These are phyloP conservation scores for Odonthalia washingtoniensis DNA, from an alignment of 31 red algal genomes.

Conservation along the genomic window DNA sequence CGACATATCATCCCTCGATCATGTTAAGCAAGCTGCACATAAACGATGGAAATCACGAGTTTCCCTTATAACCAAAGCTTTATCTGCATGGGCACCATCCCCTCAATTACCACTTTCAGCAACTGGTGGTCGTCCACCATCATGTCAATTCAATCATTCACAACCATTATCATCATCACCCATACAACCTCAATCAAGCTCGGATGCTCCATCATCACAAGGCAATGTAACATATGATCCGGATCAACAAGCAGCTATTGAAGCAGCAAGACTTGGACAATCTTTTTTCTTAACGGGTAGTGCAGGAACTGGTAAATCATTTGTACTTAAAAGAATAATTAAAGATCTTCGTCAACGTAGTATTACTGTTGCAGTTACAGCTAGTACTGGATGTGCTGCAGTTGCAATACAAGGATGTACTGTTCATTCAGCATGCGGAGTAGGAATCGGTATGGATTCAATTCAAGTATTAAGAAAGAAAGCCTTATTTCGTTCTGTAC, in stretches of 20 bases:
- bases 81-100: not conserved
- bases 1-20: too few species aligned
- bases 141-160: not conserved
- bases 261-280: slow-evolving; percentile 39
- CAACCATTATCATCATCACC: not conserved
- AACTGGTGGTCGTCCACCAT: not conserved
- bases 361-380: slow-evolving; percentile 65
- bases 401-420: slow-evolving; percentile 59
- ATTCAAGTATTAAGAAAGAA: slow-evolving; percentile 13
- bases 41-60: not conserved
- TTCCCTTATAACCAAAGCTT: not conserved
- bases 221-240: slow-evolving; percentile 20
- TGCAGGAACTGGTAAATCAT: slow-evolving; percentile 72
- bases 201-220: not conserved
- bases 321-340: slow-evolving; percentile 60
- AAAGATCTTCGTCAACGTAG: slow-evolving; percentile 5
- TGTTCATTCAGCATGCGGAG: slow-evolving; percentile 43
- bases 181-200: not conserved
- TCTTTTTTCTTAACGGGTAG: slow-evolving; percentile 73
- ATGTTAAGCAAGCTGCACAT: not conserved
- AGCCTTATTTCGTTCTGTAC: not conserved
- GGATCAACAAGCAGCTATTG: slow-evolving; percentile 50
- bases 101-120: not conserved
- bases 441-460: slow-evolving; percentile 53
- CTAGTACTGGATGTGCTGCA: slow-evolving; percentile 70